A percentile compares a stretch with the other conserved stretches of the same genome.
Evolutionary conservation across 1,284 basidiomycete species (phyloP).

Genomic region (Cutaneotrichosporon spelunceum): DNA sequence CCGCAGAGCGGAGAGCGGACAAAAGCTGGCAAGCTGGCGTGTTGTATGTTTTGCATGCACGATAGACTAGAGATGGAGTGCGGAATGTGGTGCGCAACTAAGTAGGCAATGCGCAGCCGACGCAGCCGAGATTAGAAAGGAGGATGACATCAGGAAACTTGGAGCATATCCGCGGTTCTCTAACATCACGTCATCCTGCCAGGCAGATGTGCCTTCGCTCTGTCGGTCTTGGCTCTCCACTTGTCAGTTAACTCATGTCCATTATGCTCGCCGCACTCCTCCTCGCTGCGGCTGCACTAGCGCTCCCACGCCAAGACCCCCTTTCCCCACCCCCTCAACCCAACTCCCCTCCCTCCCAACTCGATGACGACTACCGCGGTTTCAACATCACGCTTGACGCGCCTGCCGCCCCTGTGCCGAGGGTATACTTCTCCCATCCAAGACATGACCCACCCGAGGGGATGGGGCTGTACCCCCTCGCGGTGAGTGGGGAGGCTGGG

Average conservation of each 20-base stretch:
- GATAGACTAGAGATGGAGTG: not conserved
- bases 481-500: conserved; percentile 60
- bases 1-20: conserved; percentile 1
- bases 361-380: not conserved
- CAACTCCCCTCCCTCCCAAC: not conserved
- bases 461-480: conserved; percentile 60
- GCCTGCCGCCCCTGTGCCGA: conserved; percentile 4
- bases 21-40: not conserved
- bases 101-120: not conserved
- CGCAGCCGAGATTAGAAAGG: not conserved
- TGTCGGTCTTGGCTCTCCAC: no score
- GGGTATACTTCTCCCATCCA: not conserved
- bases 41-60: conserved; percentile 1
- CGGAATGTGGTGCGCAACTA: not conserved
- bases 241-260: not conserved
- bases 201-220: not conserved
- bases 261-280: not conserved
- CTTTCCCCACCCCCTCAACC: not conserved
- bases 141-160: not conserved
- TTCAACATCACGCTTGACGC: conserved; percentile 3
- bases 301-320: not conserved
- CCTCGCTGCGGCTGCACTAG: not conserved
- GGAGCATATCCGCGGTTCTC: not conserved
- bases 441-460: conserved; percentile 12
- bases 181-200: no score